phyloP scores from a whole-genome alignment of 2,329 filamentous ascomycete species.

The Beauveria scarabaeidicola region DNA sequence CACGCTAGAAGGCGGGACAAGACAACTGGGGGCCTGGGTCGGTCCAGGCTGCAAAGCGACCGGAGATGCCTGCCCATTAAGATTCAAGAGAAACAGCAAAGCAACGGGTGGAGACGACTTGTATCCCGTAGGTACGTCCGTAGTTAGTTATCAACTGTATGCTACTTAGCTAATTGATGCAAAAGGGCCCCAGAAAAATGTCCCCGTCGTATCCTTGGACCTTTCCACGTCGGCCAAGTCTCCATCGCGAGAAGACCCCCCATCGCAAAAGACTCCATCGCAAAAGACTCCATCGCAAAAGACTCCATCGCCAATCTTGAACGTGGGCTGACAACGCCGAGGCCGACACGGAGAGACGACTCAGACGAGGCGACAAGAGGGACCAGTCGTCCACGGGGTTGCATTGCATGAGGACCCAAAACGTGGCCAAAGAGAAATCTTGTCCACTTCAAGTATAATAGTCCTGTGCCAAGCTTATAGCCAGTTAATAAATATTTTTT shows the following conservation, averaged over 20 bases:
- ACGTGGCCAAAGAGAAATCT: too few relatives aligned
- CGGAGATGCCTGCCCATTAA: neutral
- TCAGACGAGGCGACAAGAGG: neutral
- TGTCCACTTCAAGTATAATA: too few relatives aligned
- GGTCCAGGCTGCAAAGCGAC: neutral
- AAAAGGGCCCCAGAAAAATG: neutral
- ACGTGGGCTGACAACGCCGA: neutral
- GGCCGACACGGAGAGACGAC: neutral
- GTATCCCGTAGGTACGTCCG: too few relatives aligned
- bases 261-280: neutral
- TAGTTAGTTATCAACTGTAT: too few relatives aligned
- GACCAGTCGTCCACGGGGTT: too few relatives aligned
- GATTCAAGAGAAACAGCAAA: neutral
- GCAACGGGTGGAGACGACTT: neutral
- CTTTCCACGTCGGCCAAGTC: neutral
- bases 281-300: neutral
- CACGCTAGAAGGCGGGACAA: conserved; percentile 1
- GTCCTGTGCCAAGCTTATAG: too few relatives aligned
- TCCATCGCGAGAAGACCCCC: too few relatives aligned
- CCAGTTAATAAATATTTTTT: too few relatives aligned
- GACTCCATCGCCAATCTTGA: conserved; percentile 2
- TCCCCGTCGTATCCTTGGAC: neutral
- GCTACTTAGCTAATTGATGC: too few relatives aligned
- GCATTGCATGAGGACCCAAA: too few relatives aligned
- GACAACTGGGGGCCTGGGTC: neutral